Conservation (phyloP, 106 monocot species). For the Dendrobium chrysotoxum region DNA sequence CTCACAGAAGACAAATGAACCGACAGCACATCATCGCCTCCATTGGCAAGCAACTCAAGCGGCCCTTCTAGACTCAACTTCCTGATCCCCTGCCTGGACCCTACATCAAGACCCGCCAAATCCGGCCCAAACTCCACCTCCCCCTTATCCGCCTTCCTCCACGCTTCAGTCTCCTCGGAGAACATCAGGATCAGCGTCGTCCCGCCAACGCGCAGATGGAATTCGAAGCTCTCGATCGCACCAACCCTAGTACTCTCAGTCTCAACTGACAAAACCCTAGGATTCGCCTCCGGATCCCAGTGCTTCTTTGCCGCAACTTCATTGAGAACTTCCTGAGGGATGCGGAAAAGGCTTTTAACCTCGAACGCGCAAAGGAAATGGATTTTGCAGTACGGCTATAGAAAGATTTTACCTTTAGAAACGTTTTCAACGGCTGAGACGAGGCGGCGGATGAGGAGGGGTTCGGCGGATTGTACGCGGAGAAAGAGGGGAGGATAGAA, state of each 20-base stretch:
- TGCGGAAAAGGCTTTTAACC: not conserved
- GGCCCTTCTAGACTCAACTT: slow-evolving; percentile 55
- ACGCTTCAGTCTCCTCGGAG: slow-evolving; percentile 25
- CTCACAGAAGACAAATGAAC: slow-evolving; percentile 54
- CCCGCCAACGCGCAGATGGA: slow-evolving; percentile 31
- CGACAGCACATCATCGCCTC: slow-evolving; percentile 25
- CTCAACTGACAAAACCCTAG: slow-evolving; percentile 41
- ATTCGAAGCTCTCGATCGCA: slow-evolving; percentile 44
- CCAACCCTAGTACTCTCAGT: slow-evolving; percentile 20
- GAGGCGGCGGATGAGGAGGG: not conserved
- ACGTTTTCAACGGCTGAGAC: not conserved
- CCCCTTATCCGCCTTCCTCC: slow-evolving; percentile 28
- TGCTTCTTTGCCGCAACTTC: slow-evolving; percentile 42
- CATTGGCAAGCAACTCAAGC: slow-evolving; percentile 37
- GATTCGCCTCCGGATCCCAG: slow-evolving; percentile 41
- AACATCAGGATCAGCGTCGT: slow-evolving; percentile 26
- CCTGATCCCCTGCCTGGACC: slow-evolving; percentile 16
- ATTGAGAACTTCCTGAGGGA: slow-evolving; percentile 26
- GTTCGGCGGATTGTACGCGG: not conserved
- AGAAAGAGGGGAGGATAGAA: not conserved
- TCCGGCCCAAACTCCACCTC: slow-evolving; percentile 30
- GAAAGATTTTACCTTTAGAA: slow-evolving; percentile 3
- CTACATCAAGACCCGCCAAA: slow-evolving; percentile 13
- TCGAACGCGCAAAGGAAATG: not conserved
- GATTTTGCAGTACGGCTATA: not conserved